Base-by-base conservation (phyloP, 2,329 filamentous ascomycete genomes). In the Aspergillus ochraceus region DNA sequence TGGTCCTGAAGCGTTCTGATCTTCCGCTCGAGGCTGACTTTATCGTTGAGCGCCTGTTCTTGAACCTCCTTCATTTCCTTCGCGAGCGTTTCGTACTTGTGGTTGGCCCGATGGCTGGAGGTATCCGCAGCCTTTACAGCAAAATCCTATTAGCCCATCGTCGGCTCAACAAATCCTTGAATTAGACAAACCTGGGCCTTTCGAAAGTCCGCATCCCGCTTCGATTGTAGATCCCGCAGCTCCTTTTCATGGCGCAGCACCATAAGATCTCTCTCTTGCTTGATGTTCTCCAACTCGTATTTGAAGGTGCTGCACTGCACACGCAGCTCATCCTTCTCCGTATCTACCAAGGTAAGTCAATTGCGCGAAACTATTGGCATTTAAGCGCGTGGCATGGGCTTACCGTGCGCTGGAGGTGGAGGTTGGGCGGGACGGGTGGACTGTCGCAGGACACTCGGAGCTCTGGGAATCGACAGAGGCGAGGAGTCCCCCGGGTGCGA, bases 231-330 rank as follows among this genome's bases (percentile, higher is more conserved):
- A 58, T 96, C 92, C 62, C 94, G 87, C 22, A 97, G 76, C 69
- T 97, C 94, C 68, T 91, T 90, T 65, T 92, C 89, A 67, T 95
- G 90, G 62, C 91, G 88, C 17, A 97, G 82, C 10, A 87, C 83
- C 52, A 88, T 81, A 68, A 97, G 85, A 59, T 96, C 92, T 67
- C 90, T 89, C 71, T 98, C 94, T 67, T 97, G 91, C 69, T 94
- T 93, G 55, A 91, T 80, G 19, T 90, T 94, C 69, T 92, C 90
- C 65, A 97, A 83, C 60, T 94, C 91, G 78, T 97, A 99, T 62
- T 88, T 89, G 54, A 97, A 80, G 0, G 92, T 91, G 62, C 93
- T 95, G 47, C 98, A 82, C 76, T 97, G 92, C 2, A 94, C 91
- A 71, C 94, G 93, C 26, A 98, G 83, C 64, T 93, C 89, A 70